Percentiles rank a stretch among this genome's conserved stretches.
These are phyloP conservation scores for Hemisphaericaspora nanyangensis DNA, from an alignment of 805 yeast genomes.

Conservation along the genomic window DNA sequence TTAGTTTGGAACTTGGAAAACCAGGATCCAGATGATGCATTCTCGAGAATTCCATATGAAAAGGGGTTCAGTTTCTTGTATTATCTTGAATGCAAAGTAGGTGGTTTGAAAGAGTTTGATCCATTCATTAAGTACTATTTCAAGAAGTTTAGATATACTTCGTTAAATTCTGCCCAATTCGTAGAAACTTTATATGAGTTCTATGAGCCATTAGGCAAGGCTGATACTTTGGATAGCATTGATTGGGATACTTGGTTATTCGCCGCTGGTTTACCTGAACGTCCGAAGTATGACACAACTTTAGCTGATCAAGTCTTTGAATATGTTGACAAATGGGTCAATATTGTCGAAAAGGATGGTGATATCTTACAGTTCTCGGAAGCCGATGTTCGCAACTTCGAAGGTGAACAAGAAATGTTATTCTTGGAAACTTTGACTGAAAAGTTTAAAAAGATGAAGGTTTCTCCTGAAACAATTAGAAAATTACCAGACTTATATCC, in stretches of 20 bases:
- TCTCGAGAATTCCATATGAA: constrained; percentile 33
- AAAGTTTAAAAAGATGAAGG: constrained; percentile 9
- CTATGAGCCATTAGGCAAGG: constrained; percentile 18
- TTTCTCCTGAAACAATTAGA: constrained; percentile 10
- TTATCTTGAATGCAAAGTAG: constrained; percentile 22
- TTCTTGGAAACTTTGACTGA: constrained; percentile 21
- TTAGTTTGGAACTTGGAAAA: constrained; percentile 18
- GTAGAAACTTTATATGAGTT: constrained; percentile 23
- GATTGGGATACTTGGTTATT: constrained; percentile 29
- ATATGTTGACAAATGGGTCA: constrained; percentile 21
- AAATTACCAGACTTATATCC: constrained; percentile 17
- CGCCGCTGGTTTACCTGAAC: constrained; percentile 25
- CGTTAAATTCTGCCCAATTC: constrained; percentile 25
- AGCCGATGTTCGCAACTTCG: constrained; percentile 16
- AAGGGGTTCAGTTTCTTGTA: constrained; percentile 32
- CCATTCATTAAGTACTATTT: constrained; percentile 27
- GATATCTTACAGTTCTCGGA: constrained; percentile 5
- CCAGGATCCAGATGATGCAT: constrained; percentile 16
- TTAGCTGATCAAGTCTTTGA: constrained; percentile 24
- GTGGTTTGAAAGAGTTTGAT: constrained; percentile 22
- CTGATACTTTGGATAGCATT: constrained; percentile 17
- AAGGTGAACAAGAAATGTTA: constrained; percentile 22
- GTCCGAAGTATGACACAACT: constrained; percentile 24
- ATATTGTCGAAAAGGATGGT: constrained; percentile 3
- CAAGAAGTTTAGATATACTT: constrained; percentile 22